Evolutionary conservation across 441 rosid genomes (phyloP).

Genomic region (Eutrema salsugineum): DNA sequence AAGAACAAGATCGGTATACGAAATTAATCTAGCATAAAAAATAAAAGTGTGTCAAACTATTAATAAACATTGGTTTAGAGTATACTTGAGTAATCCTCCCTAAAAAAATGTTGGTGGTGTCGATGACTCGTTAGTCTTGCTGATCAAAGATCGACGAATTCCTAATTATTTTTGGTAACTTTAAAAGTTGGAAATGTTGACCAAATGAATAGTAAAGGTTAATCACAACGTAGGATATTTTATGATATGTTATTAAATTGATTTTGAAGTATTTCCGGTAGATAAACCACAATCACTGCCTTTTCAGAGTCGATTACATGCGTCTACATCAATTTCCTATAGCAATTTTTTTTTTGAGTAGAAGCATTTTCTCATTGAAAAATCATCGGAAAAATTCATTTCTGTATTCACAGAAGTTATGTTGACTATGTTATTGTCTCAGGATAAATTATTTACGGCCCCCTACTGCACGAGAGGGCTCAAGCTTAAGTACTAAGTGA

Average conservation of each 20-base stretch:
- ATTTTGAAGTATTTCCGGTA: too few relatives aligned
- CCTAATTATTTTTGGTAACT: not conserved
- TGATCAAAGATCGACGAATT: not conserved
- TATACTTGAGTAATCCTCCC: too few relatives aligned
- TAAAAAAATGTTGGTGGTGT: not conserved
- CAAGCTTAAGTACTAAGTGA: not conserved
- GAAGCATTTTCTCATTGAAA: not conserved
- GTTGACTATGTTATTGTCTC: too few relatives aligned
- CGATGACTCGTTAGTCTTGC: not conserved
- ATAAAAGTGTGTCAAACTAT: too few relatives aligned
- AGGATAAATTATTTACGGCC: too few relatives aligned
- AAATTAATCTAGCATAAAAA: too few relatives aligned
- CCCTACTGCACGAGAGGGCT: not conserved
- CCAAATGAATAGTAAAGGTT: too few relatives aligned
- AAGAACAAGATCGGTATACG: too few relatives aligned
- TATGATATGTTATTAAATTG: too few relatives aligned
- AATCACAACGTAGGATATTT: too few relatives aligned
- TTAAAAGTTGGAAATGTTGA: not conserved
- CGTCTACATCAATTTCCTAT: not conserved
- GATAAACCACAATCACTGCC: not conserved
- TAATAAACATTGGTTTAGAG: too few relatives aligned
- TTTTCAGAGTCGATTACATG: not conserved
- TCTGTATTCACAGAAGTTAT: not conserved
- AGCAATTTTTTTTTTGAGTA: not conserved
- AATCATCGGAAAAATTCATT: not conserved